phyloP scores from a whole-genome alignment of 2,329 filamentous ascomycete genomes.

The Aureobasidium melanogenum region DNA sequence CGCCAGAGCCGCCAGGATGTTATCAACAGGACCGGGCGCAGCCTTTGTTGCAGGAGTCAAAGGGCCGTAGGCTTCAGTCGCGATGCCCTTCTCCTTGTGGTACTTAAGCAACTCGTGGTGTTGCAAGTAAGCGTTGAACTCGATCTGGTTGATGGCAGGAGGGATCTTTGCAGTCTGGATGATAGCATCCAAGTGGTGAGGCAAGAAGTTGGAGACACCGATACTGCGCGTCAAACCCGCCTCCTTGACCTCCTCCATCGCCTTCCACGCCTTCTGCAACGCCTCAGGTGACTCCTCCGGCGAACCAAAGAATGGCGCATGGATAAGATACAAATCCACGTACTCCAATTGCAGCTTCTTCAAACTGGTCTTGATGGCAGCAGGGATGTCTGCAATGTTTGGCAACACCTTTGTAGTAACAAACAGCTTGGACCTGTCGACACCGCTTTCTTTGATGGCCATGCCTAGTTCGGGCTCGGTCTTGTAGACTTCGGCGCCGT shows the following conservation, averaged over 20 bases:
- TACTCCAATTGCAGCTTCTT: slow-evolving; percentile 53
- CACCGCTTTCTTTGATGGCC: slow-evolving; percentile 35
- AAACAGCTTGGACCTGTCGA: slow-evolving; percentile 39
- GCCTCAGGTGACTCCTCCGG: slow-evolving; percentile 22
- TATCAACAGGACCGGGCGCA: slow-evolving; percentile 47
- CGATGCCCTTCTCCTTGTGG: slow-evolving; percentile 40
- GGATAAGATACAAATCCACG: slow-evolving; percentile 58
- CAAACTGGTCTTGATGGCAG: slow-evolving; percentile 46
- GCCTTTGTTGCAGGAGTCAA: slow-evolving; percentile 46
- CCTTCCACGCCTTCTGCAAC: slow-evolving; percentile 50
- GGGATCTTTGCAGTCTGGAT: slow-evolving; percentile 44
- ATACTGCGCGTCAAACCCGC: slow-evolving; percentile 51
- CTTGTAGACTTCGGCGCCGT: slow-evolving; percentile 59
- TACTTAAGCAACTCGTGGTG: slow-evolving; percentile 49
- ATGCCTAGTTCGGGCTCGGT: slow-evolving; percentile 42
- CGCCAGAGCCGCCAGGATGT: slow-evolving; percentile 41
- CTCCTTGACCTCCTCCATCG: slow-evolving; percentile 51
- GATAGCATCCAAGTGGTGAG: slow-evolving; percentile 45
- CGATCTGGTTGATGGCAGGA: slow-evolving; percentile 60
- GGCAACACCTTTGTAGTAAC: slow-evolving; percentile 49
- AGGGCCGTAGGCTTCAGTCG: slow-evolving; percentile 39
- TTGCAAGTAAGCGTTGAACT: slow-evolving; percentile 60
- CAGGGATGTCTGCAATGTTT: slow-evolving; percentile 47
- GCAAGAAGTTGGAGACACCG: slow-evolving; percentile 54
- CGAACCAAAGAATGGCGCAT: slow-evolving; percentile 47